phyloP scores from a whole-genome alignment of 192 early-diverging fungal genomes.

The Coemansia sp. region DNA sequence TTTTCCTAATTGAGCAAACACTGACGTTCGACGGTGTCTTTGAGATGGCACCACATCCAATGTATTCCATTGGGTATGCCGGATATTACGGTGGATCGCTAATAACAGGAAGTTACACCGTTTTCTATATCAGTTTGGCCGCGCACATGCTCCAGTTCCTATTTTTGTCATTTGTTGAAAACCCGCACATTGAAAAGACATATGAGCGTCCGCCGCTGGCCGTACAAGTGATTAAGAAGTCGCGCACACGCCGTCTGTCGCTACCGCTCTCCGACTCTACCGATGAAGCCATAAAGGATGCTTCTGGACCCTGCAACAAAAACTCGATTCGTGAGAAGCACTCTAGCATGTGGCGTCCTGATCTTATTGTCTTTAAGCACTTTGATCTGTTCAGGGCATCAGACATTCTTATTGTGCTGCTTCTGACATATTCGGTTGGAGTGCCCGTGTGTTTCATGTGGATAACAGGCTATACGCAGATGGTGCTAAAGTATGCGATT shows the following conservation, averaged over 20 bases:
- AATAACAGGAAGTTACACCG: slow-evolving; percentile 87
- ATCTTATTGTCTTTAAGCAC: slow-evolving; percentile 88
- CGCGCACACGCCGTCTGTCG: slow-evolving; percentile 41
- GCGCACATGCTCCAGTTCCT: slow-evolving; percentile 87
- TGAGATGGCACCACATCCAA: slow-evolving; percentile 97
- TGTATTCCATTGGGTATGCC: slow-evolving; percentile 97
- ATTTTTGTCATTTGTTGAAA: slow-evolving; percentile 90
- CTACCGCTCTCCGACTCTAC: slow-evolving; percentile 11
- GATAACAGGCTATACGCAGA: slow-evolving; percentile 24
- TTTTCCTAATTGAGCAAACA: slow-evolving; percentile 91
- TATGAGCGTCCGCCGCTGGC: slow-evolving; percentile 59
- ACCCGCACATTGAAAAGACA: slow-evolving; percentile 79
- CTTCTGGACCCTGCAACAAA: slow-evolving; percentile 11
- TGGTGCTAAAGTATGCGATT: slow-evolving; percentile 55
- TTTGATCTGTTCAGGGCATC: slow-evolving; percentile 86
- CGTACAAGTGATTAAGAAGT: slow-evolving; percentile 46
- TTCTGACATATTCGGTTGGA: slow-evolving; percentile 72
- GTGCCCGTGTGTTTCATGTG: slow-evolving; percentile 59
- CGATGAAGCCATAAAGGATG: slow-evolving; percentile 13
- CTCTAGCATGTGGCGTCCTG: slow-evolving; percentile 64
- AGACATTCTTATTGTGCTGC: slow-evolving; percentile 76
- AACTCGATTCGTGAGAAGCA: slow-evolving; percentile 48
- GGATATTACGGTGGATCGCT: slow-evolving; percentile 94
- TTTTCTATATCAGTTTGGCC: slow-evolving; percentile 84
- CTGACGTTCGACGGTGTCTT: slow-evolving; percentile 91